Base-by-base conservation (phyloP, 2,329 filamentous ascomycete species). In the Alternaria solani region DNA sequence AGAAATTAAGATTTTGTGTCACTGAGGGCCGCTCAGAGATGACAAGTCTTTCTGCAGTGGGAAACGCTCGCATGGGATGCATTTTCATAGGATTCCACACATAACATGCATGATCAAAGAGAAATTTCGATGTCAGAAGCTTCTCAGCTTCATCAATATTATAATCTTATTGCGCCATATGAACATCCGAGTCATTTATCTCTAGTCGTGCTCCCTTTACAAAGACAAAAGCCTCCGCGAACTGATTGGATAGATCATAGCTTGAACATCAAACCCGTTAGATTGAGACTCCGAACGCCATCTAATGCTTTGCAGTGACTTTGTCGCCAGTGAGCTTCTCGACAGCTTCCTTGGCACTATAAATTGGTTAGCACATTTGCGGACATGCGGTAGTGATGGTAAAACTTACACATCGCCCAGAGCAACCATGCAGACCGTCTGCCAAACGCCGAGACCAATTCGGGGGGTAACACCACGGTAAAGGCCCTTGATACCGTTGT, bases 341-440 rank as follows among this genome's bases (percentile, higher is more conserved):
- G 65, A 89, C 87, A 70, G 83, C 81, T 72, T 89, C 87, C 78
- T 89, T 89, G 64, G 87, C 87, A 76, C 87, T 87, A 67, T 77
- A 61, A 55, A 67, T 7, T 38, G 32, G 69, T 78, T 70, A 78
- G 74, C 42, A 30, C 7, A 42, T 34, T 51, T 26, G 7, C 28
- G 4, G 1, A 26, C 18, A 41, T 42, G 20, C 3, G 12, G 36
- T n/a, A n/a, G 25, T 57, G 41, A 42, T 12, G 25, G 34, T 52
- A 61, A 53, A 71, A 88, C 93, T 85, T 83, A 96, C 93, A 96
- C 94, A 84, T 98, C 95, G 83, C 95, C 95, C 81, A 98, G 86
- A 76, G 94, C 95, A 82, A 99, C 95, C 95, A 99, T 99, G 87
- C 95, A 99, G 77, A 99, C 91, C 64, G 95, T 99, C 87, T 99